Evolutionary conservation across 1,284 basidiomycete genomes (phyloP), one percentile per base, ranked within the genome.

Genomic region (Malassezia furfur): DNA sequence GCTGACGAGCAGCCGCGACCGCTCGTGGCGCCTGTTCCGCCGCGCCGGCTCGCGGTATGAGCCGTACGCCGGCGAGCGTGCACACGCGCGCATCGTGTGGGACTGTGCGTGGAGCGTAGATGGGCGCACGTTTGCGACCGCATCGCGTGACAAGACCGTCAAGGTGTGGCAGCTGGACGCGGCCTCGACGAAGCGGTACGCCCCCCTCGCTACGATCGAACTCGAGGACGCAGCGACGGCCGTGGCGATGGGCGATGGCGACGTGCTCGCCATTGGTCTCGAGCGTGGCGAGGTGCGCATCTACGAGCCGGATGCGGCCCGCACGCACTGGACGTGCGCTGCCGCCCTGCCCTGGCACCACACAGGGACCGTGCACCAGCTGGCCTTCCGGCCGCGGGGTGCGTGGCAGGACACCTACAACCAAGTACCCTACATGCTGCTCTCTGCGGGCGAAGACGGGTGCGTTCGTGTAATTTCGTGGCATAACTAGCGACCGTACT

Each of bases 111-210:
- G 91, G 88, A 79, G 84, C 1, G 67, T 74, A 1, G 83, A 86
- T 63, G 43, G 34, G 11, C 48, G 44, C 57, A 66, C 84, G 6
- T 99, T 98, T 72, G 90, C 84, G 1, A 98, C 94, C 1, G 91
- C 89, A 1, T 91, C 91, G 5, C 81, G 94, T 43, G 93, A 98
- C 76, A 96, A 93, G 78, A 89, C 85, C n/a, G 90, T 88, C 50
- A 70, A 62, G 52, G 50, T 69, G 12, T 67, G 63, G 55, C 52
- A 54, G 7, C 17, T 50, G 9, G 14, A 48, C 14, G 34, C 3
- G 10, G 50, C 22, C 9, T 39, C 47, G 9, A 49, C 53, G n/a
- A 60, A 57, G 43, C 65, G 61, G 10, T 60, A 61, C 34, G 38
- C 9, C 15, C 41, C 54, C 47, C 28, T 58, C 28, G 48, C 57